Conservation (phyloP, 805 yeast genomes). For the Scheffersomyces ergatensis region DNA sequence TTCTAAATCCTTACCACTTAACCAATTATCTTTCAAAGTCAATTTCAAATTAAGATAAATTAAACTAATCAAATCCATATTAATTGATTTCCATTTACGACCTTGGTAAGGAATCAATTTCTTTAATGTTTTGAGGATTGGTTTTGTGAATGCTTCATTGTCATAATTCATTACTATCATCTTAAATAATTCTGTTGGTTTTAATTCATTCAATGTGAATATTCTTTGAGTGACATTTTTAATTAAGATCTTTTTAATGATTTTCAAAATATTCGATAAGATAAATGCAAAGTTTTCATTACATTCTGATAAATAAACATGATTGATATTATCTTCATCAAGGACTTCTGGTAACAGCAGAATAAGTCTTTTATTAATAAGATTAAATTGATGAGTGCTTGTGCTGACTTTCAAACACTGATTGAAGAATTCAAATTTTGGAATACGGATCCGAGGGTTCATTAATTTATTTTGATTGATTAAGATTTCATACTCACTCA, state of each 20-base stretch:
- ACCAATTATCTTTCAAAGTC: conserved; percentile 81
- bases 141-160: conserved; percentile 60
- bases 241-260: conserved; percentile 56
- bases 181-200: conserved; percentile 62
- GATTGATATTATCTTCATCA: conserved; percentile 25
- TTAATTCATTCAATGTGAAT: conserved; percentile 57
- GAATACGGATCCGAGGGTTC: conserved; percentile 34
- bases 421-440: conserved; percentile 36
- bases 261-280: conserved; percentile 49
- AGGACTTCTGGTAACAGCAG: conserved; percentile 22
- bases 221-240: conserved; percentile 70
- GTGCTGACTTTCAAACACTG: conserved; percentile 20
- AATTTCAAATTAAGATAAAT: conserved; percentile 76
- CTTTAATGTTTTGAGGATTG: conserved; percentile 72
- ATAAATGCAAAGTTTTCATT: conserved; percentile 47
- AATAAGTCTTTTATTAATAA: conserved; percentile 27
- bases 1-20: conserved; percentile 75
- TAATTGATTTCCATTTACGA: conserved; percentile 87
- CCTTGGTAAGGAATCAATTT: conserved; percentile 88
- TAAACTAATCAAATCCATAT: conserved; percentile 90
- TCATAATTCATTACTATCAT: conserved; percentile 54
- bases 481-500: conserved; percentile 29
- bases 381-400: conserved; percentile 9
- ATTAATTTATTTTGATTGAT: conserved; percentile 37
- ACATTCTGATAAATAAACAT: conserved; percentile 23